Evolutionary conservation across 2,329 filamentous ascomycete species (phyloP), one percentile per base, ranked within the genome.

Genomic region (Phyllosticta citribraziliensis): DNA sequence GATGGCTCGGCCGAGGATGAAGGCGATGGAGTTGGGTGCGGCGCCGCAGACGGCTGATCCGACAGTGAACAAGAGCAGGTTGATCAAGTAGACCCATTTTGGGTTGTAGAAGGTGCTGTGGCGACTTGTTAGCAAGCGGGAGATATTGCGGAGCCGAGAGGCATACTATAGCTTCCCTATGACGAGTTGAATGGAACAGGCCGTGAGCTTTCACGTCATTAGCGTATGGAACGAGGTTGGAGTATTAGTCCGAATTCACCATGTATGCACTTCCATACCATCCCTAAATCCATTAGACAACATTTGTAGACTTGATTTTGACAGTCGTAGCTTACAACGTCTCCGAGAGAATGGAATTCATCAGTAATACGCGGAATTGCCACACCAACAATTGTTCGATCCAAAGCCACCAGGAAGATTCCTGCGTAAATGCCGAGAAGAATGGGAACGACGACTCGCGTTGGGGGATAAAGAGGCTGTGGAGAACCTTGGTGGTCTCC

Each of bases 1-100:
- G 74, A 80, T 75, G 17, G 73, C 75, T 62, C 70, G 73, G 8
- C 74, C 71, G 24, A 81, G 70, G 64, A 80, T 80, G 53, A 78
- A 70, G 55, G 78, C 75, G n/a, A 76, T 77, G 47, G 79, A 80
- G 24, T 64, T 79, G 12, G 79, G 79, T 12, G 80, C 79, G 25
- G 76, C 73, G 64, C 76, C 80, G 62, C 80, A 82, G 61, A 83
- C 71, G 8, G 79, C 70, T 17, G 76, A 79, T 19, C 80, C 80
- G 59, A 81, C 59, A 65, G 81, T 79, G 68, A 82, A 82, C 66
- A 80, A 74, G 63, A 72, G 65, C 25, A 81, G 70, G 0, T 75
- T 75, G 19, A 64, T 64, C 11, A 81, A 64, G 66, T 75, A 80
- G 52, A 79, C 69, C 71, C 71, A 24, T 27, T 78, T 69, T 80